A percentile compares a stretch with the other conserved stretches of the same genome.
phyloP scores from a whole-genome alignment of 1,284 basidiomycete species.

The Ganoderma leucocontextum region DNA sequence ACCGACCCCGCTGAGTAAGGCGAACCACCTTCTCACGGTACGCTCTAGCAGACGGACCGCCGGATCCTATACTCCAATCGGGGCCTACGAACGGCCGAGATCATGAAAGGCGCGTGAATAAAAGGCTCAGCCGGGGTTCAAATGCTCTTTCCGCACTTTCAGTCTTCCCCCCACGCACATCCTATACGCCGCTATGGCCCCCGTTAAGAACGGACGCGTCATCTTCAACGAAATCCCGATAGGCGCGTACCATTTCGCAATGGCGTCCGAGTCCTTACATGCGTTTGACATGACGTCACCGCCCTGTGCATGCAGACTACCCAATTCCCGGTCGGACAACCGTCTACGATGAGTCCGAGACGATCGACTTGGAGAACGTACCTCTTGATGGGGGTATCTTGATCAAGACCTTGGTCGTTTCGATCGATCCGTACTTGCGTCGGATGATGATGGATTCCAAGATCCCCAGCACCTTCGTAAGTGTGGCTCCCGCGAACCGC shows the following conservation, averaged over 20 bases:
- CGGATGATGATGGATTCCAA: constrained; percentile 43
- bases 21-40: no score
- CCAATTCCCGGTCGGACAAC: constrained; percentile 55
- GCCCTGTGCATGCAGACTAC: constrained; percentile 41
- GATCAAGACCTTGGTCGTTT: constrained; percentile 57
- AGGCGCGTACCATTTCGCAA: constrained; percentile 4
- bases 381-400: constrained; percentile 61
- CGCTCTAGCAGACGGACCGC: no score
- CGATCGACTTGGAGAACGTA: constrained; percentile 59
- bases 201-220: constrained; percentile 26
- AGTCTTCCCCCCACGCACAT: neutral
- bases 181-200: constrained; percentile 13
- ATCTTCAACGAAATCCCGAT: constrained; percentile 30
- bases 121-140: neutral
- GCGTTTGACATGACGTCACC: neutral
- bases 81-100: neutral
- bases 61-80: neutral
- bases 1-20: no score
- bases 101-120: neutral
- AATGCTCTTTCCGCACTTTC: neutral
- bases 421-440: constrained; percentile 58
- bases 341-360: constrained; percentile 53
- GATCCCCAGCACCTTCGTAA: constrained; percentile 19
- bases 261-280: neutral
- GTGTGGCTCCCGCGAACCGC: neutral